Conservation (phyloP, 1,284 basidiomycete species). For the Rhodotorula sp. region DNA sequence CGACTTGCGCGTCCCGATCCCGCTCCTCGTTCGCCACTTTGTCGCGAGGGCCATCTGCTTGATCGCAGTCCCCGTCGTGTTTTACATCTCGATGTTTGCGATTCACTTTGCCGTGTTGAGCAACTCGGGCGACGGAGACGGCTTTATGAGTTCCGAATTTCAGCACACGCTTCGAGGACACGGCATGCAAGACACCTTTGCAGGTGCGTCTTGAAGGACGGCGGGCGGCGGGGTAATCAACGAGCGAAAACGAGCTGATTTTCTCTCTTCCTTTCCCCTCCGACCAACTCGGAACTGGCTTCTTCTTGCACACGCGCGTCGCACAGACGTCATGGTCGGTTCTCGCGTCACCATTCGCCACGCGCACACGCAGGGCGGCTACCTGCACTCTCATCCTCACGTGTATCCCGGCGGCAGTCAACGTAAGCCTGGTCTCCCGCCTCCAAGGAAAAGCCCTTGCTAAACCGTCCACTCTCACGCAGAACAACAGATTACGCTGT, state of each 20-base stretch:
- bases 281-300: too few species aligned
- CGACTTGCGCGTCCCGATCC: conserved; percentile 75
- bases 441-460: neutral
- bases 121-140: conserved; percentile 92
- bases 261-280: neutral
- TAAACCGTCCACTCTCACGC: conserved; percentile 4
- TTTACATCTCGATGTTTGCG: conserved; percentile 95
- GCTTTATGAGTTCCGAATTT: conserved; percentile 98
- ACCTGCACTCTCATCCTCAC: conserved; percentile 91
- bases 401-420: conserved; percentile 67
- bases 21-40: conserved; percentile 79
- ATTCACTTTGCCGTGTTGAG: conserved; percentile 88
- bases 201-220: conserved; percentile 58
- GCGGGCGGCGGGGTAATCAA: neutral
- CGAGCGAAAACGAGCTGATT: neutral
- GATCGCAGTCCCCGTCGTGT: conserved; percentile 75
- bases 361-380: conserved; percentile 94
- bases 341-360: conserved; percentile 83
- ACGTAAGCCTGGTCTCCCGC: conserved; percentile 27
- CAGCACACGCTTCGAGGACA: conserved; percentile 92
- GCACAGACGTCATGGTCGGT: conserved; percentile 76
- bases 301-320: too few species aligned
- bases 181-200: conserved; percentile 87
- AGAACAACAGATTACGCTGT: conserved; percentile 98
- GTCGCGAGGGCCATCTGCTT: conserved; percentile 82